Percentiles rank a stretch among this genome's conserved stretches.
These are phyloP conservation scores for Didymella lethalis DNA, from an alignment of 2,329 filamentous ascomycete species.

Conservation along the genomic window DNA sequence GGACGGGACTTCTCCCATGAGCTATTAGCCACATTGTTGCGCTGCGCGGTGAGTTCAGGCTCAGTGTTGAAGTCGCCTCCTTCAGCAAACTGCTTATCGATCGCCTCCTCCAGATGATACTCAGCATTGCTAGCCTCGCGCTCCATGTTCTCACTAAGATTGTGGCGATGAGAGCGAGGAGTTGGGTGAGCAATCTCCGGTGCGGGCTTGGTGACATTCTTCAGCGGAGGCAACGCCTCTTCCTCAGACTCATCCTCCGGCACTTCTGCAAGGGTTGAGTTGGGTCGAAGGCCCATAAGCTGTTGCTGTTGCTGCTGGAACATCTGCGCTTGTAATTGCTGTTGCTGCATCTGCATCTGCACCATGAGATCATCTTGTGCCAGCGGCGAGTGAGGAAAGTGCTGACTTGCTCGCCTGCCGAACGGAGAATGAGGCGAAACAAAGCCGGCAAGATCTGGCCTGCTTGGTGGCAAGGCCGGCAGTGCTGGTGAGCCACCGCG, in stretches of 20 bases:
- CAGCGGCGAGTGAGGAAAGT: slow-evolving; percentile 54
- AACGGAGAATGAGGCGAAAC: slow-evolving; percentile 68
- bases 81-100: slow-evolving; percentile 79
- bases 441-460: slow-evolving; percentile 48
- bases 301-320: slow-evolving; percentile 54
- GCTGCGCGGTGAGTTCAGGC: slow-evolving; percentile 40
- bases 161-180: slow-evolving; percentile 70
- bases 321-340: slow-evolving; percentile 63
- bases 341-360: slow-evolving; percentile 59
- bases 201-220: slow-evolving; percentile 50
- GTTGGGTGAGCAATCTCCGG: slow-evolving; percentile 67
- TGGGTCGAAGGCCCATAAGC: slow-evolving; percentile 57
- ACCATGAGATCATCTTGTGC: slow-evolving; percentile 52
- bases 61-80: slow-evolving; percentile 73
- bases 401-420: slow-evolving; percentile 51
- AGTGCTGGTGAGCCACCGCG: slow-evolving; percentile 55
- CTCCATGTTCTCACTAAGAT: slow-evolving; percentile 79
- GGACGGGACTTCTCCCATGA: slow-evolving; percentile 46
- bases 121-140: slow-evolving; percentile 86
- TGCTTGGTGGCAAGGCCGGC: slow-evolving; percentile 45
- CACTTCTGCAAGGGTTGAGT: slow-evolving; percentile 69
- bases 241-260: slow-evolving; percentile 76
- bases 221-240: slow-evolving; percentile 49
- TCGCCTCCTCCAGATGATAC: slow-evolving; percentile 81
- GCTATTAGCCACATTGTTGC: slow-evolving; percentile 39